Base-by-base conservation (phyloP, 257 asterid genomes). In the Solanum dulcamara region DNA sequence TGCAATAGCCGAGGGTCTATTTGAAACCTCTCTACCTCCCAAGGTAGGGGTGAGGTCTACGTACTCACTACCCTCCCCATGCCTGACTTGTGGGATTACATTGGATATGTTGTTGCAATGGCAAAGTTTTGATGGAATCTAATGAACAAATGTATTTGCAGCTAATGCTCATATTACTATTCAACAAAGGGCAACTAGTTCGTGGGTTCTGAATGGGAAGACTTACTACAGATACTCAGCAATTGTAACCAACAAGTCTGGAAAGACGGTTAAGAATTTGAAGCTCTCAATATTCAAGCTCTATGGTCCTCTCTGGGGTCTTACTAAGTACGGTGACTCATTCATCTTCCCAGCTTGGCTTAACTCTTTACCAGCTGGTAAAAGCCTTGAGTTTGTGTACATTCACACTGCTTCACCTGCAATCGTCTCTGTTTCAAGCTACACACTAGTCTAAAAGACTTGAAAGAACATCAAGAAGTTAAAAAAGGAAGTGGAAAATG, bases 241-340 rank as follows among this genome's bases (percentile, higher is more conserved):
- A 37, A 90, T 88, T 46, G 84, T 97, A 32, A 94, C 94, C 84
- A 97, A 97, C 92, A 92, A 90, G 32, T 95, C 99, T 17, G 85
- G 91, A n/a, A 93, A 93, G 92, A 95, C 91, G 46, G 84, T 97
- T 85, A 91, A 89, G 92, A 93, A 90, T 80, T 86, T 97, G 89
- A 94, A 94, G 89, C 86, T 97, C 62, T 88, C 91, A 28, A 89
- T 97, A 83, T 77, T 92, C 48, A 89, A 91, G 89, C 97, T 97
- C 81, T 94, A 92, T 24, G 99, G 99, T 44, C 99, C 99, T 85
- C 80, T 95, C 6, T 95, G 99, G 99, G 99, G 99, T 72, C 97
- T 97, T 4, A 91, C 91, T 46, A 94, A 92, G 84, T 86, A 90
- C 6, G 97, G 97, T 7, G 85, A 91, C 84, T 91, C 96, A 15